Evolutionary conservation across 75 land plant species (phyloP).

Genomic region (Sequoia sempervirens): DNA sequence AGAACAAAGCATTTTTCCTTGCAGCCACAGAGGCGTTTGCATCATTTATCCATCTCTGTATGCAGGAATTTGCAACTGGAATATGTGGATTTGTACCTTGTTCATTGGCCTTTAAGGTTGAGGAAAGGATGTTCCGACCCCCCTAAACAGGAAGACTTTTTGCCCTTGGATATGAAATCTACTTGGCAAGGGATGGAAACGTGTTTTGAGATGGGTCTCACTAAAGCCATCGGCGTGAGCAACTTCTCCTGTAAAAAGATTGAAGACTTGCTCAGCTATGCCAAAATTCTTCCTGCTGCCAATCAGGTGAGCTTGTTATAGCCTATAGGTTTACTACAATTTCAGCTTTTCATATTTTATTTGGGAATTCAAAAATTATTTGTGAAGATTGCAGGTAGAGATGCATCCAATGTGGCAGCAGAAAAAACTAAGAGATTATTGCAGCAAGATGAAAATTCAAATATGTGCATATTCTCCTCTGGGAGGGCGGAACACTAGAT

Average conservation of each 20-base stretch:
- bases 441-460: constrained; percentile 27
- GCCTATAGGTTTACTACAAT: neutral
- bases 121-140: constrained; percentile 18
- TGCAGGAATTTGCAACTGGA: constrained; percentile 39
- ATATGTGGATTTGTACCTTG: constrained; percentile 42
- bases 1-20: no score
- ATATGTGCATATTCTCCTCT: constrained; percentile 45
- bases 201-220: constrained; percentile 37
- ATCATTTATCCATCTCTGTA: neutral
- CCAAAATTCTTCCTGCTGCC: constrained; percentile 56
- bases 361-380: neutral
- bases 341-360: no score
- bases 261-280: constrained; percentile 29
- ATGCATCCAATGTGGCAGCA: constrained; percentile 48
- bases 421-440: constrained; percentile 37
- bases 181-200: constrained; percentile 48
- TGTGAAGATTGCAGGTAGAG: constrained; percentile 18
- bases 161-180: constrained; percentile 29
- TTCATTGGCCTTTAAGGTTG: constrained; percentile 50
- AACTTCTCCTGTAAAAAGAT: constrained; percentile 64
- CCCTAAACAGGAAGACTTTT: constrained; percentile 31
- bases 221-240: constrained; percentile 67
- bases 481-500: constrained; percentile 21
- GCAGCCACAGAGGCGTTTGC: no score
- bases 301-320: constrained; percentile 45